Percentiles rank a stretch among this genome's conserved stretches.
Conservation (phyloP, 768 basidiomycete genomes). For the Agaricus sinodeliciosus region DNA sequence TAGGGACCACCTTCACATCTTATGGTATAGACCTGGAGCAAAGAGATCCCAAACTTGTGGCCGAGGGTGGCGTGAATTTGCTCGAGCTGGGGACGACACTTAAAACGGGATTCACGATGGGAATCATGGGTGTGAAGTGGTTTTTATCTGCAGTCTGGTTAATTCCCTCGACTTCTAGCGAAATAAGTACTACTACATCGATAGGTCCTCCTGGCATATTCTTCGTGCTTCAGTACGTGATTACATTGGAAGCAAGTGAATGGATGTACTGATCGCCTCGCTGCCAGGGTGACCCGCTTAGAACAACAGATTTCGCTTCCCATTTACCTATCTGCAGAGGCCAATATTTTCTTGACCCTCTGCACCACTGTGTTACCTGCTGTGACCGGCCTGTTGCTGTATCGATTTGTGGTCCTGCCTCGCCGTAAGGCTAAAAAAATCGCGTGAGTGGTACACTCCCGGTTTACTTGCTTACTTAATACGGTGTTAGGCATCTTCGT, state of each 20-base stretch:
- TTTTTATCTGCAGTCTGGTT: constrained; percentile 6
- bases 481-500: constrained; percentile 49
- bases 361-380: constrained; percentile 51
- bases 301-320: constrained; percentile 55
- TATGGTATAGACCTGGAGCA: constrained; percentile 8
- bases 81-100: constrained; percentile 49
- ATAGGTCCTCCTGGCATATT: constrained; percentile 42
- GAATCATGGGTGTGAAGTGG: constrained; percentile 33
- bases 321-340: constrained; percentile 46
- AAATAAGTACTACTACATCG: constrained; percentile 24
- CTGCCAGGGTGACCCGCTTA: constrained; percentile 43
- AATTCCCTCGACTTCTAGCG: constrained; percentile 4
- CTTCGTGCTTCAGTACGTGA: constrained; percentile 50
- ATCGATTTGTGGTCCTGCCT: constrained; percentile 53
- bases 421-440: constrained; percentile 45
- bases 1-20: constrained; percentile 36
- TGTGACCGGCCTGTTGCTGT: constrained; percentile 42
- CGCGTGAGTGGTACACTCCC: constrained; percentile 31
- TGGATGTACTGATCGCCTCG: constrained; percentile 9
- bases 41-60: constrained; percentile 35
- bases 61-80: constrained; percentile 45
- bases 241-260: background rate
- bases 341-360: constrained; percentile 38
- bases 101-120: constrained; percentile 42
- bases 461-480: background rate